These are phyloP conservation scores for Naumovozyma baii DNA, from an alignment of 805 yeast species.

Conservation along the genomic window DNA sequence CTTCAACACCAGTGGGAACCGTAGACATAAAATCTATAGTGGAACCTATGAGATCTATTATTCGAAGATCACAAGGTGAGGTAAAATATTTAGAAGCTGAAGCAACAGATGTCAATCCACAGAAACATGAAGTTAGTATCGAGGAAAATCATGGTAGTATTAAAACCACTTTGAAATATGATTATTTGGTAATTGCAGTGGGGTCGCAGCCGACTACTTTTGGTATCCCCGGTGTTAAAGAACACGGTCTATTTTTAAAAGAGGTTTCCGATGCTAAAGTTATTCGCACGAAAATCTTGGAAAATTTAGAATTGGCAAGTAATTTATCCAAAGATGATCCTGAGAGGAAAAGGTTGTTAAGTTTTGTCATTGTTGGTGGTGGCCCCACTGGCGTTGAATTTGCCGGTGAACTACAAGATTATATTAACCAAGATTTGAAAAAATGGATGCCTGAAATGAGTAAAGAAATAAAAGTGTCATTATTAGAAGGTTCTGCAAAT, in stretches of 20 bases:
- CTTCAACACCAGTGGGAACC: conserved; percentile 92
- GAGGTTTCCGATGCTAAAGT: conserved; percentile 82
- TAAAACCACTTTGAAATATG: conserved; percentile 49
- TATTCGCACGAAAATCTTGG: conserved; percentile 75
- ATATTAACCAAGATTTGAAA: conserved; percentile 79
- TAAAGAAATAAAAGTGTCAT: conserved; percentile 69
- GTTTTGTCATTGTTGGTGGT: conserved; percentile 92
- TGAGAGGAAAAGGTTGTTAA: conserved; percentile 76
- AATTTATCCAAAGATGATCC: conserved; percentile 60
- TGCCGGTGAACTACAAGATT: conserved; percentile 93
- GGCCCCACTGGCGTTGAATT: conserved; percentile 98
- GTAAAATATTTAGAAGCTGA: conserved; percentile 83
- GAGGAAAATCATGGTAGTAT: conserved; percentile 34
- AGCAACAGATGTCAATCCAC: conserved; percentile 74
- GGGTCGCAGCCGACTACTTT: conserved; percentile 94
- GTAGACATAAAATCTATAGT: conserved; percentile 82
- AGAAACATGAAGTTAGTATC: conserved; percentile 37
- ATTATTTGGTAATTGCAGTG: conserved; percentile 82
- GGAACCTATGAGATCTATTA: conserved; percentile 84
- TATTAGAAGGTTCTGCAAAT: conserved; percentile 86
- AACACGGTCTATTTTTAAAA: conserved; percentile 79
- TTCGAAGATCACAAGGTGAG: conserved; percentile 70
- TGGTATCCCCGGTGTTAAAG: conserved; percentile 89
- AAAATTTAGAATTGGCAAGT: conserved; percentile 81
- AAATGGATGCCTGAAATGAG: conserved; percentile 86